These are phyloP conservation scores for Westerdykella sp. DNA, from an alignment of 2,329 filamentous ascomycete genomes.

Conservation along the genomic window DNA sequence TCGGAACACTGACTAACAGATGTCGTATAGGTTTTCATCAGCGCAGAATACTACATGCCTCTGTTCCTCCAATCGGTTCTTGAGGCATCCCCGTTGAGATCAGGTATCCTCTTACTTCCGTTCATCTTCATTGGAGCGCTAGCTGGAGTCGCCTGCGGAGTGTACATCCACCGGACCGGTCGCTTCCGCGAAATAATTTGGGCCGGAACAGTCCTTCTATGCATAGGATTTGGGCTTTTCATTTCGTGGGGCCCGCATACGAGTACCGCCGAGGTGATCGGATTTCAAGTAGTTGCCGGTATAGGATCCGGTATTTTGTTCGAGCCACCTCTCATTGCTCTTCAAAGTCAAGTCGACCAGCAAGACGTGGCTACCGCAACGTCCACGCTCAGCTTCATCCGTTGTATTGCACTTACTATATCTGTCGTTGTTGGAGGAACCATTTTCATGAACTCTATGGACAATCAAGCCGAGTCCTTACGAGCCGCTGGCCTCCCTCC, in stretches of 20 bases:
- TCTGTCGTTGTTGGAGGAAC: conserved; percentile 47
- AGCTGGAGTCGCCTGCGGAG: conserved; percentile 42
- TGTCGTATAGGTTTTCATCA: conserved; percentile 37
- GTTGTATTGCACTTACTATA: conserved; percentile 42
- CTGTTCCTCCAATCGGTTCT: conserved; percentile 67
- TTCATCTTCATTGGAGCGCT: conserved; percentile 45
- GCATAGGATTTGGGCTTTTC: conserved; percentile 33
- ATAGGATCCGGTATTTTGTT: conserved; percentile 50
- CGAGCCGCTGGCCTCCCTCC: conserved; percentile 45
- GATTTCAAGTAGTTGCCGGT: conserved; percentile 47
- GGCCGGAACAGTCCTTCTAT: conserved; percentile 27
- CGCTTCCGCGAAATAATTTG: conserved; percentile 37
- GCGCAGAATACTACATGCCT: conserved; percentile 63
- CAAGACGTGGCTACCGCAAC: conserved; percentile 49
- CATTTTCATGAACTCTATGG: conserved; percentile 55
- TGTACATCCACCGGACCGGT: conserved; percentile 44
- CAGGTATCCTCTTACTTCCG: conserved; percentile 56
- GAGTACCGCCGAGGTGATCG: conserved; percentile 36
- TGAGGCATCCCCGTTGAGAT: conserved; percentile 54
- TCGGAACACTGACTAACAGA: neutral
- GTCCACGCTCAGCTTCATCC: conserved; percentile 46
- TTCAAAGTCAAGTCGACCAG: conserved; percentile 49
- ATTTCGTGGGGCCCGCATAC: conserved; percentile 26
- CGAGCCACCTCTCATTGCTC: conserved; percentile 50
- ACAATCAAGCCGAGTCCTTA: conserved; percentile 46